Percentiles rank a stretch among this genome's conserved stretches.
Conservation (phyloP, 208 protist genomes). For the Zelonia costaricensis region DNA sequence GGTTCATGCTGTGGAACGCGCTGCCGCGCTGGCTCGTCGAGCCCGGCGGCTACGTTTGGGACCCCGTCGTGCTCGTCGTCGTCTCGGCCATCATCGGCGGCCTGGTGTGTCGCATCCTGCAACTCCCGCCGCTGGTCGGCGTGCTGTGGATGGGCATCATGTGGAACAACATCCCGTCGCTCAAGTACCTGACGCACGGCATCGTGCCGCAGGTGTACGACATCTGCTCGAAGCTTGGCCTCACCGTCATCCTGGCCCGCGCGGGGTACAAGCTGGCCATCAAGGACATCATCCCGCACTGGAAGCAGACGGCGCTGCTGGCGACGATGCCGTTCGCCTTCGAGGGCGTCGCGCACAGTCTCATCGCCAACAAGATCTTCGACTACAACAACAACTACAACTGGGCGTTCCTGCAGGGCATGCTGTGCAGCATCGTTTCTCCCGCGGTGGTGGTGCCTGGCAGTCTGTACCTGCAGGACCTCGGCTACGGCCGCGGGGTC, state of each 20-base stretch:
- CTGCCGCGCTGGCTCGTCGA: slow-evolving; percentile 59
- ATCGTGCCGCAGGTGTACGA: slow-evolving; percentile 54
- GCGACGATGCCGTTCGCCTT: slow-evolving; percentile 63
- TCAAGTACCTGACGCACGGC: slow-evolving; percentile 64
- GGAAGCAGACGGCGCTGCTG: slow-evolving; percentile 67
- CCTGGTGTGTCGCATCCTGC: slow-evolving; percentile 67
- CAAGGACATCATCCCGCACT: slow-evolving; percentile 68
- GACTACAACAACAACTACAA: slow-evolving; percentile 69
- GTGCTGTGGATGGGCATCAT: slow-evolving; percentile 80
- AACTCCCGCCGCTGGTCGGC: slow-evolving; percentile 77
- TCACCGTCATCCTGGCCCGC: slow-evolving; percentile 74
- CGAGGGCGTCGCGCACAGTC: slow-evolving; percentile 63
- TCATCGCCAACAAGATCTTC: slow-evolving; percentile 76
- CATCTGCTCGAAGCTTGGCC: slow-evolving; percentile 66
- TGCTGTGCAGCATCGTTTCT: slow-evolving; percentile 74
- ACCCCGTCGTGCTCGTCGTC: slow-evolving; percentile 62
- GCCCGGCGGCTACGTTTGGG: slow-evolving; percentile 79
- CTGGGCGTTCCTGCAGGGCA: slow-evolving; percentile 81
- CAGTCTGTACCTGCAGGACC: slow-evolving; percentile 67
- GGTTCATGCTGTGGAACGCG: slow-evolving; percentile 73
- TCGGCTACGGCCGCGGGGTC: slow-evolving; percentile 64
- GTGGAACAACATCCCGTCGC: slow-evolving; percentile 78
- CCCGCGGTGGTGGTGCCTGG: slow-evolving; percentile 79
- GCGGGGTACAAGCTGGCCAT: slow-evolving; percentile 74
- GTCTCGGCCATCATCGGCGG: slow-evolving; percentile 67